phyloP scores from a whole-genome alignment of 1,139 yeast species.

The Geotrichum histeridarum region DNA sequence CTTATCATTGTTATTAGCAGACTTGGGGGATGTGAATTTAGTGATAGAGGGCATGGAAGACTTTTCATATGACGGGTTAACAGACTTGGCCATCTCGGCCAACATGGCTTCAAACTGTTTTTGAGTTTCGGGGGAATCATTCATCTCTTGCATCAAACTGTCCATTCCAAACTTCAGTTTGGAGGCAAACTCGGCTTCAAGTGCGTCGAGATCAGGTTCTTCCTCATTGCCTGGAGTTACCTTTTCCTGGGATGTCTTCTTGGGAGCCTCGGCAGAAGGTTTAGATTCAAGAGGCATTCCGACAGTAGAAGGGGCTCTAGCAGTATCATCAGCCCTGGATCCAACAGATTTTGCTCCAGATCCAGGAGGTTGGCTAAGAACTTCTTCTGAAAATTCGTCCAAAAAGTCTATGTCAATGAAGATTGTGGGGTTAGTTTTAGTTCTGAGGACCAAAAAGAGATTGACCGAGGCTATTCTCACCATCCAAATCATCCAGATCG shows the following conservation, averaged over 20 bases:
- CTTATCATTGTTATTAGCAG: constrained; percentile 21
- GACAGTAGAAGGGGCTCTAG: constrained; percentile 22
- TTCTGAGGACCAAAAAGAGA: neutral
- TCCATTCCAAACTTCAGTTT: constrained; percentile 37
- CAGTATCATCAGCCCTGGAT: neutral
- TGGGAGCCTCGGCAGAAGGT: constrained; percentile 17
- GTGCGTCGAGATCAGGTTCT: constrained; percentile 36
- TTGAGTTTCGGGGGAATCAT: constrained; percentile 60
- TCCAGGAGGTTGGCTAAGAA: constrained; percentile 61
- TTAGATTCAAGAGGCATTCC: constrained; percentile 9
- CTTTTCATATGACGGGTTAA: constrained; percentile 28
- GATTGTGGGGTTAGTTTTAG: neutral
- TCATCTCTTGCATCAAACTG: constrained; percentile 51
- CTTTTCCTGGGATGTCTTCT: neutral
- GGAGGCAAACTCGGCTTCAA: constrained; percentile 45
- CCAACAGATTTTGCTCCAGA: constrained; percentile 24
- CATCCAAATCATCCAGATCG: constrained; percentile 42
- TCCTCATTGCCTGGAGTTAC: neutral
- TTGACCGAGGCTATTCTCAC: constrained; percentile 17
- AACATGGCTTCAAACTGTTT: constrained; percentile 50
- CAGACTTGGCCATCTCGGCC: constrained; percentile 45
- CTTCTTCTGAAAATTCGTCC: constrained; percentile 58
- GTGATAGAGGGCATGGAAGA: constrained; percentile 5
- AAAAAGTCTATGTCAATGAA: constrained; percentile 29
- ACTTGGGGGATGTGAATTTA: neutral